Conservation (phyloP, 2,329 filamentous ascomycete species). For the Exophiala mesophila region DNA sequence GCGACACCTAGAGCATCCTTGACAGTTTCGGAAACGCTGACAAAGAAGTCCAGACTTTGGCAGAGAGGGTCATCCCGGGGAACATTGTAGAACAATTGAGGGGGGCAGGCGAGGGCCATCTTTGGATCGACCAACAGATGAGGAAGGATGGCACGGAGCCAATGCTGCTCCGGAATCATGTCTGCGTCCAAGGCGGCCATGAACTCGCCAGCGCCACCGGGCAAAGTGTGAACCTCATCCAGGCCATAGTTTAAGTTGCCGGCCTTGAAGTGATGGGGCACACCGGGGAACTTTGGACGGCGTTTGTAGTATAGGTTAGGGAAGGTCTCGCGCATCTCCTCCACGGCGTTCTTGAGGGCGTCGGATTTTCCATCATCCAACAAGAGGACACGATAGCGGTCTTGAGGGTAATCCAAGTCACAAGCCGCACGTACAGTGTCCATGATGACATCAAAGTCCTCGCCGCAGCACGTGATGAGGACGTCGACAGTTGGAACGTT, state of each 20-base stretch:
- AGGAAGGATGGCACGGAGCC: conserved; percentile 30
- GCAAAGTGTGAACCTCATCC: conserved; percentile 46
- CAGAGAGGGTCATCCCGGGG: conserved; percentile 29
- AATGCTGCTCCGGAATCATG: conserved; percentile 32
- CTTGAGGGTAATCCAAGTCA: conserved; percentile 50
- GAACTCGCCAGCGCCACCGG: conserved; percentile 53
- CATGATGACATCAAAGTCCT: conserved; percentile 52
- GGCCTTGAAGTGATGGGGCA: conserved; percentile 29
- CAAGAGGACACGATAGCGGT: conserved; percentile 51
- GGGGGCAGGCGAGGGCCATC: conserved; percentile 34
- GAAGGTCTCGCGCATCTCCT: conserved; percentile 33
- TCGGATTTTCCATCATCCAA: conserved; percentile 46
- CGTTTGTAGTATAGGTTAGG: conserved; percentile 41
- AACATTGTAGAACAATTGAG: conserved; percentile 32
- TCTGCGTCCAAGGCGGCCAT: conserved; percentile 35
- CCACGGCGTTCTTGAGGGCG: conserved; percentile 34
- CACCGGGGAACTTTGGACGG: conserved; percentile 37
- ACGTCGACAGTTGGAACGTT: conserved; percentile 53
- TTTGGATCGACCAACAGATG: conserved; percentile 27
- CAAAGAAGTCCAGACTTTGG: conserved; percentile 31
- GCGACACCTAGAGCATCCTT: conserved; percentile 30
- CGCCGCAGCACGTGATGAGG: conserved; percentile 54
- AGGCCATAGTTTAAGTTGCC: conserved; percentile 50
- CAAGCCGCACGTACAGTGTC: conserved; percentile 52
- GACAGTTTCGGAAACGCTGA: conserved; percentile 28